Evolutionary conservation across 2,329 filamentous ascomycete genomes (phyloP).

Genomic region (Aureobasidium zeae): DNA sequence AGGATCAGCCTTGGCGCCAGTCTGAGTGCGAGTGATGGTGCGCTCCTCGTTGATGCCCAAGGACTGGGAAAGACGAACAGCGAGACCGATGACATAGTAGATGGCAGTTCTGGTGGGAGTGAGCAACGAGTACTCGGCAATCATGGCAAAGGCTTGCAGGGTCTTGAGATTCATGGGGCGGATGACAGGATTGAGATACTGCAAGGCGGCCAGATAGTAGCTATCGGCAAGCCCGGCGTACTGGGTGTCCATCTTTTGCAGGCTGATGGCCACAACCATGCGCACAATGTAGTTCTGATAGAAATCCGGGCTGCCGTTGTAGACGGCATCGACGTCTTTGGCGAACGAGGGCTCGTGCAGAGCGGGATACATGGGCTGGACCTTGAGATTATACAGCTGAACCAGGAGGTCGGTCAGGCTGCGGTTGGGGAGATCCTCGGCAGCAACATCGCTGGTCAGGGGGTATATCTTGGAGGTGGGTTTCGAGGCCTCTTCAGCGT

Average conservation of each 20-base stretch:
- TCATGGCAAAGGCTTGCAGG: conserved; percentile 76
- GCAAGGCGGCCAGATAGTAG: conserved; percentile 85
- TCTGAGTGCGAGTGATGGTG: conserved; percentile 60
- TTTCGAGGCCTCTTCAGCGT: conserved; percentile 55
- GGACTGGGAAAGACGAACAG: conserved; percentile 79
- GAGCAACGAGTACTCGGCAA: conserved; percentile 83
- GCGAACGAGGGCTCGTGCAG: conserved; percentile 76
- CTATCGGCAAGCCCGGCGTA: conserved; percentile 93
- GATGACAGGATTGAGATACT: conserved; percentile 71
- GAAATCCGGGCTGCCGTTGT: conserved; percentile 58
- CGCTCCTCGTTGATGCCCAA: conserved; percentile 81
- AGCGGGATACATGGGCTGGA: conserved; percentile 78
- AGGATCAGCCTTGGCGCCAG: conserved; percentile 53
- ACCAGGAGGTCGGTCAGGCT: conserved; percentile 68
- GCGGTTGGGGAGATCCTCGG: conserved; percentile 62
- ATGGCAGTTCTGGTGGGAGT: conserved; percentile 87
- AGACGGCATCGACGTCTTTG: conserved; percentile 70
- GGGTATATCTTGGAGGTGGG: conserved; percentile 76
- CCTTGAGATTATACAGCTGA: conserved; percentile 79
- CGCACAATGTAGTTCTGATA: conserved; percentile 82
- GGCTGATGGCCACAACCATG: conserved; percentile 88
- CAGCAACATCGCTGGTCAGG: conserved; percentile 76
- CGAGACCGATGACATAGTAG: conserved; percentile 86
- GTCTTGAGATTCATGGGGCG: conserved; percentile 84
- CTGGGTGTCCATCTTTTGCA: conserved; percentile 81